Base-by-base conservation (phyloP, 169 alveolate genomes). In the Babesia ovata region DNA sequence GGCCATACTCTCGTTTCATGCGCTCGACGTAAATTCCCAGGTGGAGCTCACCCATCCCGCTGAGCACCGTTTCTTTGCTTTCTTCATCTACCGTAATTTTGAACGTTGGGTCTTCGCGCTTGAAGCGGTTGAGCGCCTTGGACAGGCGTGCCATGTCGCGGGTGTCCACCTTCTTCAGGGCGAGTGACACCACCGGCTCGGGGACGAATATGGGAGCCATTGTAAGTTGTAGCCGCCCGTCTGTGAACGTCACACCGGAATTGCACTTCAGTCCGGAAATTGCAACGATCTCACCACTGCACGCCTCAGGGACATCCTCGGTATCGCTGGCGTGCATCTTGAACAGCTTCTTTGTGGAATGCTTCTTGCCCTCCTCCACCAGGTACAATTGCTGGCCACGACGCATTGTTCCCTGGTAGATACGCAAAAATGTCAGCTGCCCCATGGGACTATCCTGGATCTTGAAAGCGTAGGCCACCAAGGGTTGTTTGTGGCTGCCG, bases 21-120 rank as follows among this genome's bases (percentile, higher is more conserved):
- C 99, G 93, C 85, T 96, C 98, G 69, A 95, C 92, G 75, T 96
- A 96, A 14, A 96, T 94, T 50, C 92, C 91, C 59, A 96, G 77
- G 75, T 96, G 99, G 67, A 96, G 86, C 87, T 96, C 99, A 36
- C 99, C 99, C 96, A 96, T 95, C 28, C 99, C 99, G 62, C 96
- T 91, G 79, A 95, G 87, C 53, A 95, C 76, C 42, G 93, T 93
- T 86, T 95, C 99, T 59, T 94, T 94, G 67, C 96, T 88, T 91
- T 96, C 98, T 61, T 85, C 92, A 84, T 96, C 97, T 48, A 91
- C 76, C 17, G 84, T 75, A 14, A 95, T 95, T 67, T 92, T 85
- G 79, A 96, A 96, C 4, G 98, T 96, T 12, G 99, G 98, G 67
- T 96, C 99, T 86, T 96, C 99, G 84, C 97, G 91, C 77, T 92